phyloP scores from a whole-genome alignment of 2,329 filamentous ascomycete species.

The Calonectria naviculata region DNA sequence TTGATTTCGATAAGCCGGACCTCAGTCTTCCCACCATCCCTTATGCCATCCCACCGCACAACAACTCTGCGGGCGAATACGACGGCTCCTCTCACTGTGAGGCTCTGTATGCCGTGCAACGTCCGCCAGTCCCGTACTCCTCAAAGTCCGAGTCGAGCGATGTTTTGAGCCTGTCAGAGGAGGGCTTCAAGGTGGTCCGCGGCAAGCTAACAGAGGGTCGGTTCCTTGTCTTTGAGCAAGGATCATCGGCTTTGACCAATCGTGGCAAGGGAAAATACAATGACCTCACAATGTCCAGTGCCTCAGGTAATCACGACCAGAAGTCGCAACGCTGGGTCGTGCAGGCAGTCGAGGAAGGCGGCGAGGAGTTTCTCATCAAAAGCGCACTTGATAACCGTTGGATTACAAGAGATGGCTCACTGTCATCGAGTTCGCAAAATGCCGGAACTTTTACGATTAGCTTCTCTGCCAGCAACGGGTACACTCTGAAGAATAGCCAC shows the following conservation, averaged over 20 bases:
- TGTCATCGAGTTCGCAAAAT: slow-evolving; percentile 17
- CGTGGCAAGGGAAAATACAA: background rate
- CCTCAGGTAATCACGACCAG: slow-evolving; percentile 32
- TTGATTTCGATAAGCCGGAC: slow-evolving; percentile 61
- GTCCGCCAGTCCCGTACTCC: slow-evolving; percentile 61
- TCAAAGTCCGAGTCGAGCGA: slow-evolving; percentile 44
- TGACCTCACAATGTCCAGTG: slow-evolving; percentile 37
- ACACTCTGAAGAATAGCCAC: background rate
- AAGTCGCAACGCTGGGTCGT: slow-evolving; percentile 60
- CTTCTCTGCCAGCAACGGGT: slow-evolving; percentile 31
- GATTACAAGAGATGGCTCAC: background rate
- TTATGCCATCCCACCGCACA: slow-evolving; percentile 54
- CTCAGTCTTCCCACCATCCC: slow-evolving; percentile 60
- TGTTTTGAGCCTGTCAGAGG: slow-evolving; percentile 56
- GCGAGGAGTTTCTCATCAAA: slow-evolving; percentile 58
- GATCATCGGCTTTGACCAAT: slow-evolving; percentile 53
- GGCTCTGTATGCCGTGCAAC: slow-evolving; percentile 46
- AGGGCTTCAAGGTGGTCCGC: slow-evolving; percentile 64
- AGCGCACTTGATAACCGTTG: slow-evolving; percentile 57
- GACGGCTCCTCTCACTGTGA: slow-evolving; percentile 58
- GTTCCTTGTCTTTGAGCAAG: slow-evolving; percentile 61
- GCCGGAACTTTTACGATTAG: slow-evolving; percentile 30
- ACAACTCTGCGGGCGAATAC: slow-evolving; percentile 53
- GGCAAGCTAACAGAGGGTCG: slow-evolving; percentile 66
- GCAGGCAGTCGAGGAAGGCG: slow-evolving; percentile 49